Conservation (phyloP, 2,329 filamentous ascomycete genomes). For the Phialocephala subalpina region DNA sequence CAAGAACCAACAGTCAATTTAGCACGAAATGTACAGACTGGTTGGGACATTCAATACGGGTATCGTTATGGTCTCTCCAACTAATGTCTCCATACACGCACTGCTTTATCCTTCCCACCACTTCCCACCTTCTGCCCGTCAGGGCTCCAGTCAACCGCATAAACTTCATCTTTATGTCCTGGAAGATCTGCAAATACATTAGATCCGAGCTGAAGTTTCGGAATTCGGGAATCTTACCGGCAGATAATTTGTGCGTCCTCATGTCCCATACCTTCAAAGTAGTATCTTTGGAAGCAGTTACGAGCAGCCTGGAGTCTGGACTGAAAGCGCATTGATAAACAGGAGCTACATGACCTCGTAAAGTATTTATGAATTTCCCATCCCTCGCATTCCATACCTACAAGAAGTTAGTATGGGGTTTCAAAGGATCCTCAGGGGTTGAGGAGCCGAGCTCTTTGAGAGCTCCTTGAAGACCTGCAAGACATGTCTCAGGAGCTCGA, state of each 20-base stretch:
- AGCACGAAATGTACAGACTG: not conserved
- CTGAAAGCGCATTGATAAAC: constrained; percentile 95
- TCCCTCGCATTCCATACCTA: constrained; percentile 85
- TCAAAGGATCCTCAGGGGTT: too few species aligned
- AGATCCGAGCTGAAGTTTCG: not conserved
- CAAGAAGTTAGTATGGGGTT: too few species aligned
- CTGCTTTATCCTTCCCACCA: constrained; percentile 90
- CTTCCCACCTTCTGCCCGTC: constrained; percentile 90
- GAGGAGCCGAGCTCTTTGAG: too few species aligned
- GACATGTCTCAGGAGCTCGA: too few species aligned
- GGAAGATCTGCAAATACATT: constrained; percentile 71
- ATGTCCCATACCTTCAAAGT: constrained; percentile 97
- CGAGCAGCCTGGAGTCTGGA: constrained; percentile 87
- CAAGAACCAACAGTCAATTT: too few species aligned
- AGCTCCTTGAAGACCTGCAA: too few species aligned
- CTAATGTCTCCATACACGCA: constrained; percentile 71
- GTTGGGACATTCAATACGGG: not conserved
- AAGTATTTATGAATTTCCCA: constrained; percentile 82
- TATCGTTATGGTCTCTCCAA: not conserved
- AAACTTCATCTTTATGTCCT: constrained; percentile 92
- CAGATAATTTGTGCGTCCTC: constrained; percentile 79
- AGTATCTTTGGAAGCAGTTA: constrained; percentile 86
- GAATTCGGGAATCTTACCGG: constrained; percentile 41
- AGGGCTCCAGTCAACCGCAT: constrained; percentile 93
- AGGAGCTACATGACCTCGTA: constrained; percentile 88